phyloP scores from a whole-genome alignment of 2,329 filamentous ascomycete species.

The Ophiognomonia clavigignenti-juglandacearum region DNA sequence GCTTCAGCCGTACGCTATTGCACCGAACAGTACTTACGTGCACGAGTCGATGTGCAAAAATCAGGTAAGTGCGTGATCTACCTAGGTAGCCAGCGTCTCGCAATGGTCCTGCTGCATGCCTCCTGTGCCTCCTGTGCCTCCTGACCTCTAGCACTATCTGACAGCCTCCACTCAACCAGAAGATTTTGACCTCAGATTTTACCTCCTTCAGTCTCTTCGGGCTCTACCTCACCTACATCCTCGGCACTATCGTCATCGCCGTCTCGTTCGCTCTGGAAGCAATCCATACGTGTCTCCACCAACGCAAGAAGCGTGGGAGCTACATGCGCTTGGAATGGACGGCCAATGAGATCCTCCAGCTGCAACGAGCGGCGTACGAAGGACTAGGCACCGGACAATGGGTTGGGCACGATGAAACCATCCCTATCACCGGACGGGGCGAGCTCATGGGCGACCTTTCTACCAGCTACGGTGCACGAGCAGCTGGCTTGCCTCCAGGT shows the following conservation, averaged over 20 bases:
- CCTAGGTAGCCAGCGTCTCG: too few species aligned
- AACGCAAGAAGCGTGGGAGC: constrained; percentile 3
- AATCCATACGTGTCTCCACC: constrained; percentile 7
- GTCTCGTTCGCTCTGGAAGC: constrained; percentile 17
- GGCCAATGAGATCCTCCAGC: not conserved
- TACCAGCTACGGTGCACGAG: too few species aligned
- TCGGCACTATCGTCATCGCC: constrained; percentile 16
- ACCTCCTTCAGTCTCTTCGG: constrained; percentile 24
- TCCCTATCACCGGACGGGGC: too few species aligned
- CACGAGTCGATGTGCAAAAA: constrained; percentile 6
- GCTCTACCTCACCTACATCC: constrained; percentile 19
- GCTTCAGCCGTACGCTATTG: not conserved
- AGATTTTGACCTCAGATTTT: constrained; percentile 20
- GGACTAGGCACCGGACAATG: not conserved
- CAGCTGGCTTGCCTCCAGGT: too few species aligned
- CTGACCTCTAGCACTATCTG: accelerated
- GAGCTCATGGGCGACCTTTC: too few species aligned
- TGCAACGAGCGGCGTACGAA: not conserved
- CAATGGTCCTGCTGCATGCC: too few species aligned
- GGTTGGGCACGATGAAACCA: too few species aligned
- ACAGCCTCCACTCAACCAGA: constrained; percentile 16
- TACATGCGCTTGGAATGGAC: constrained; percentile 19
- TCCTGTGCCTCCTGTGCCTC: too few species aligned
- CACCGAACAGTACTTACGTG: not conserved
- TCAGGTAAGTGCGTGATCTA: constrained; percentile 7